Base-by-base conservation (phyloP, 2,329 filamentous ascomycete genomes). In the Fusarium sp. region DNA sequence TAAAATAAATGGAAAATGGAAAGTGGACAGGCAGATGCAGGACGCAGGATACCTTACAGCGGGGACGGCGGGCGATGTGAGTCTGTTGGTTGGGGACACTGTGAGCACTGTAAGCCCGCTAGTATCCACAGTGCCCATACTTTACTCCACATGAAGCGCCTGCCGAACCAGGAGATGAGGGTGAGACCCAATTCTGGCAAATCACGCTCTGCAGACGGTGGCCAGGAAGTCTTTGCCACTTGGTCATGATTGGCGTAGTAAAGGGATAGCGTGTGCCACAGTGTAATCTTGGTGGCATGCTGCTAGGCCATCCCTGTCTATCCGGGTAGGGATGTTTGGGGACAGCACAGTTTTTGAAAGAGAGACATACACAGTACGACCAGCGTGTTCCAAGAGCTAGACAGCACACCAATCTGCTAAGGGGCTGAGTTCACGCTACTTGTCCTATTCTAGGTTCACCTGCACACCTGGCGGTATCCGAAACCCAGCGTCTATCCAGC, bases 1-100 rank as follows among this genome's bases (percentile, higher is more conserved):
- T 68, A 68, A 62, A 75, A 67, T 62, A 59, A 70, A 54, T 56
- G 51, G 66, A 70, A 64, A 62, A 36, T 61, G 24, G 59, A 62
- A 62, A 39, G 48, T 34, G 51, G 66, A 56, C 57, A 69, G 39
- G 51, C 64, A 74, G 64, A 59, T 66, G 30, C 34, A 54, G 34
- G 51, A 54, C 24, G 51, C 51, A 54, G 51, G 34, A 54, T 54
- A 54, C 51, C 51, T 54, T 54, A 62, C 54, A 72, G 74, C 75
- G 77, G 77, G 70, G 76, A 77, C 74, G 73, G 78, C 75, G 72
- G 77, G 62, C 75, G 66, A 72, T 77, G 45, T 76, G 77, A 70
- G 77, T 77, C 77, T 78, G 79, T 80, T 80, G 79, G 80, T 77
- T 78, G 78, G 74, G 76, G 73, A 75, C 72, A 62, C 66, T 75